These are phyloP conservation scores for Eucommia ulmoides DNA, from an alignment of 257 asterid genomes.

Conservation along the genomic window DNA sequence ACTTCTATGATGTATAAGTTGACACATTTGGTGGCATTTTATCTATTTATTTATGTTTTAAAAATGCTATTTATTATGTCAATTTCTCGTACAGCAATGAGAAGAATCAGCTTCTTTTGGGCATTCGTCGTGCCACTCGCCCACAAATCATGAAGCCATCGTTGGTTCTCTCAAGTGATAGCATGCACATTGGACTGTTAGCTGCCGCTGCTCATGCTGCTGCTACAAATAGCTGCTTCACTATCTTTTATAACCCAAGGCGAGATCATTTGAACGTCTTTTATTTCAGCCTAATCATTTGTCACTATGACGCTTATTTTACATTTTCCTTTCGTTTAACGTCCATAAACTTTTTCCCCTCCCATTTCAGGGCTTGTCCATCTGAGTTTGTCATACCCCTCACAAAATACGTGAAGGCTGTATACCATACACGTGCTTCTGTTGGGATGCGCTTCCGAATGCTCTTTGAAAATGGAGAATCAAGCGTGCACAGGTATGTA, in stretches of 20 bases:
- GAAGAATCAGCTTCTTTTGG: conserved; percentile 70
- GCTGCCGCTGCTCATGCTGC: conserved; percentile 99
- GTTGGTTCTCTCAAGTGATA: conserved; percentile 87
- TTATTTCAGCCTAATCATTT: neutral
- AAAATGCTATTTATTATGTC: too few species aligned
- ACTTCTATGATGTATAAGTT: neutral
- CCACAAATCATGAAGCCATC: conserved; percentile 78
- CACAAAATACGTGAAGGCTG: conserved; percentile 55
- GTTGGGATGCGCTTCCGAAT: conserved; percentile 89
- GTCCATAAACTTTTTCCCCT: neutral
- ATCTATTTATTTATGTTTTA: too few species aligned
- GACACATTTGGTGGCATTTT: neutral
- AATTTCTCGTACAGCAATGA: conserved; percentile 44
- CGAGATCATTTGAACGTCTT: neutral
- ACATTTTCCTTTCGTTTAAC: neutral
- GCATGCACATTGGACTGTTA: conserved; percentile 97
- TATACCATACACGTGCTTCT: conserved; percentile 62
- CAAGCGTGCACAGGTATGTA: conserved; percentile 66
- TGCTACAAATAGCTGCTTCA: conserved; percentile 65
- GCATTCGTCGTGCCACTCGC: conserved; percentile 86
- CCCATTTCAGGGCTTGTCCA: conserved; percentile 84
- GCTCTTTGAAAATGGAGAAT: conserved; percentile 97
- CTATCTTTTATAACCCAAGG: conserved; percentile 96
- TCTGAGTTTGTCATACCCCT: conserved; percentile 85
- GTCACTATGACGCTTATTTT: neutral